phyloP scores from a whole-genome alignment of 1,284 basidiomycete genomes.

The Omphalotus olearius region DNA sequence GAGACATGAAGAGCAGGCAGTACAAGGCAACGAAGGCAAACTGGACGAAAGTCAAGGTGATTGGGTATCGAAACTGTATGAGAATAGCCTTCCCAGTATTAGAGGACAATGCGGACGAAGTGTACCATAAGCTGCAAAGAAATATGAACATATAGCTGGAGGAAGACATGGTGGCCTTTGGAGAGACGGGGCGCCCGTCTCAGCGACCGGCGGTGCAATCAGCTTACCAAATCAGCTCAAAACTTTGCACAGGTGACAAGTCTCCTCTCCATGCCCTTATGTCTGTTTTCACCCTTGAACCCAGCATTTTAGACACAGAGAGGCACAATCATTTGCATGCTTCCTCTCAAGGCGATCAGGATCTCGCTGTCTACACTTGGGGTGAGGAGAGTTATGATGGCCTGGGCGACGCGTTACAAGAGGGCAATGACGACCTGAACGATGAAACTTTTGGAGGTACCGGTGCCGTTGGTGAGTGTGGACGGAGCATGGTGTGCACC shows the following conservation, averaged over 20 bases:
- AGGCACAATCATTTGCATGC: slow-evolving; percentile 51
- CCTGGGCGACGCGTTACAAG: slow-evolving; percentile 84
- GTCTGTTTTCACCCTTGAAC: slow-evolving; percentile 80
- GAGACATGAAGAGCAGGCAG: slow-evolving; percentile 79
- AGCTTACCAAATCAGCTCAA: no score
- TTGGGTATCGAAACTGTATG: slow-evolving; percentile 80
- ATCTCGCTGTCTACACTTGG: slow-evolving; percentile 85
- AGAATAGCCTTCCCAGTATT: slow-evolving; percentile 90
- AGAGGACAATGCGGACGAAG: slow-evolving; percentile 81
- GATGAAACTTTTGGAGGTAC: slow-evolving; percentile 91
- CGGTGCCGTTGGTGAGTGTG: slow-evolving; percentile 60
- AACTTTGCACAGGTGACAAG: no score
- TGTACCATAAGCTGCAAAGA: slow-evolving; percentile 79
- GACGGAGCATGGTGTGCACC: slow-evolving; percentile 13
- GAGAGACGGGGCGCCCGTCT: no score
- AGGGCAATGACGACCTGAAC: slow-evolving; percentile 88
- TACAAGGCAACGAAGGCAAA: slow-evolving; percentile 91
- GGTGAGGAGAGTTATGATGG: slow-evolving; percentile 88
- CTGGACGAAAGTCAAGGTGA: slow-evolving; percentile 96
- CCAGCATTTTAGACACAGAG: slow-evolving; percentile 59
- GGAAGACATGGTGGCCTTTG: not conserved
- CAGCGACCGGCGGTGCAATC: no score
- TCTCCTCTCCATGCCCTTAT: slow-evolving; percentile 38
- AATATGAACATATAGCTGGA: slow-evolving; percentile 50
- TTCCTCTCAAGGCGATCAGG: slow-evolving; percentile 40